Evolutionary conservation across 116 monocot species (phyloP).

Genomic region (Iris pallida): DNA sequence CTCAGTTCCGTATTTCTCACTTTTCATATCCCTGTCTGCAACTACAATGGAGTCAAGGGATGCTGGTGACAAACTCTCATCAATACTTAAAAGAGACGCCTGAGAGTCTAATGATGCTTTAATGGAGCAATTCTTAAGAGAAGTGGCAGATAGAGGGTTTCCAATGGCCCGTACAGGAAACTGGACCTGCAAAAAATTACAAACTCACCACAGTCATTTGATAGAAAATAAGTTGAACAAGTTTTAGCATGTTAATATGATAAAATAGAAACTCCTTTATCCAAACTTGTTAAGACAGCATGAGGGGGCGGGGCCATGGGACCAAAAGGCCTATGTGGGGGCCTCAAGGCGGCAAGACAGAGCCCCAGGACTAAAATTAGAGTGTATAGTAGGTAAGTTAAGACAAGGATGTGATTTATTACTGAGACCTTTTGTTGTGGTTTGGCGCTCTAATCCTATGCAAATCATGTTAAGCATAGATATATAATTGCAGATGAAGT

Average conservation of each 20-base stretch:
- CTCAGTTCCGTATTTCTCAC: slow-evolving; percentile 48
- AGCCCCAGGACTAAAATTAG: no score
- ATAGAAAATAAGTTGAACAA: background rate
- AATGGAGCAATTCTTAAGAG: slow-evolving; percentile 40
- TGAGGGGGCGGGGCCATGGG: background rate
- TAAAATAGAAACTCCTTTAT: background rate
- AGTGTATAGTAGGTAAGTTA: no score
- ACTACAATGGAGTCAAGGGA: slow-evolving; percentile 82
- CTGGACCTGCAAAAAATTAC: slow-evolving; percentile 27
- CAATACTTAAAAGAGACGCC: slow-evolving; percentile 56
- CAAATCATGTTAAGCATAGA: no score
- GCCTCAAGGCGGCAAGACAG: no score
- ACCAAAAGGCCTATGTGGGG: no score
- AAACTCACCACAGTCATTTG: background rate
- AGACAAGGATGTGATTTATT: no score
- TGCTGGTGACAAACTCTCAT: slow-evolving; percentile 73
- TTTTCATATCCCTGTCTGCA: slow-evolving; percentile 55
- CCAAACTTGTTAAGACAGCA: background rate
- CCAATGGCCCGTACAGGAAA: slow-evolving; percentile 45
- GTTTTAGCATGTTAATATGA: background rate
- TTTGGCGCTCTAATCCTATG: no score
- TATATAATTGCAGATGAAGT: no score
- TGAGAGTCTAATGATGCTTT: slow-evolving; percentile 59
- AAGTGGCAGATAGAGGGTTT: slow-evolving; percentile 40
- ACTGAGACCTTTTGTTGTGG: no score